Base-by-base conservation (phyloP, 2,329 filamentous ascomycete species). In the Fusarium hainanense region DNA sequence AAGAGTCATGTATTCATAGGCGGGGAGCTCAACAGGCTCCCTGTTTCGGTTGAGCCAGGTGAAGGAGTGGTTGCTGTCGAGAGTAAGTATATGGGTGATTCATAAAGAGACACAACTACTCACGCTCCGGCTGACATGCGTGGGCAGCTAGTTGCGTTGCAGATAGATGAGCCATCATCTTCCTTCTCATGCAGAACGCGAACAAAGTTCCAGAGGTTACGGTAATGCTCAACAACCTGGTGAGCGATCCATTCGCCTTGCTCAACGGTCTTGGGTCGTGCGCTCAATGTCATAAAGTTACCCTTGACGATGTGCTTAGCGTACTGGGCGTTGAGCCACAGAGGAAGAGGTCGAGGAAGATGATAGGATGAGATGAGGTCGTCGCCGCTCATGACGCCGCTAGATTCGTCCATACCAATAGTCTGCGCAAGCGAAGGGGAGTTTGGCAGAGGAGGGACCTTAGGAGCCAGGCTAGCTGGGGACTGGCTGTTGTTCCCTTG, bases 241-340 rank as follows among this genome's bases (percentile, higher is more conserved):
- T 98, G 94, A 70, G 95, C 94, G 74, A 98, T 88, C 95, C 95
- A 98, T 82, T 98, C 95, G 71, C 93, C 95, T 78, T 94, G 89
- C 76, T 98, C 95, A 51, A 98, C 93, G 66, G 96, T 94, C 83
- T 95, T 94, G 27, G 95, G 95, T 78, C 94, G 92, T 52, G 94
- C 93, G 75, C 95, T 97, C 67, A 98, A 83, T n/a, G 95, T 98
- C 91, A 97, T 93, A 78, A 98, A 98, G 83, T 98, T 98, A 59
- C 95, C 95, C 84, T 96, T 97, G 77, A 98, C 94, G 72, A 97
- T 97, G 77, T 97, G 90, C 78, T 92, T 93, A 60, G 92, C 91
- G 77, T 93, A 92, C 69, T 89, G 84, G 54, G 91, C 87, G 76
- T 92, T 91, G 75, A 94, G 88, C 89, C 92, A 94, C 47, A 75